Evolutionary conservation across 768 basidiomycete species (phyloP), one percentile per base, ranked within the genome.

Genomic region (Suillus decipiens): DNA sequence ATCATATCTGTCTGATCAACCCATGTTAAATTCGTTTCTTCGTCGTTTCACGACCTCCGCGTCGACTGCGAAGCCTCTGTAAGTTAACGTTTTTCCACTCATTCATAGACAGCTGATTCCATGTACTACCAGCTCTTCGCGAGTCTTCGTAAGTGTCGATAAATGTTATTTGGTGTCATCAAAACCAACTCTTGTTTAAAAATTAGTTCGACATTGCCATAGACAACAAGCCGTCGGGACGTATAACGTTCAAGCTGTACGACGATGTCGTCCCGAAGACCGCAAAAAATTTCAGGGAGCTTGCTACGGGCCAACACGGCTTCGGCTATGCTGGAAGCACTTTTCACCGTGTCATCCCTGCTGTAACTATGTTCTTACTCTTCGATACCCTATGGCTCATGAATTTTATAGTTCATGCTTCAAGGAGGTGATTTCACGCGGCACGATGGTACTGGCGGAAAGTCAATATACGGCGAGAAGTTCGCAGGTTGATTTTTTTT

Each of bases 341-440:
- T 11, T 91, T 95, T 80, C 93, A 95, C 71, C 83, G 88, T 60
- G 79, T 91, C 68, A 90, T 90, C 63, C 89, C 89, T 45, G 73
- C 81, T 65, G 88, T 87, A 53, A 36, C 58, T 8, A 36, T 17
- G 54, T 19, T 47, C 12, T 42, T 39, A 51, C 33, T 47, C 51
- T 53, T 6, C 9, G 5, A 3, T 37, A 47, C 33, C 55, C 15
- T n/a, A 15, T 56, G 56, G 45, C 62, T 33, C 56, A 61, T 22
- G 33, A 24, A 41, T 47, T 31, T 7, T 19, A 22, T 63, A 84
- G 84, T 92, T 91, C 78, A 94, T 94, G 92, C 75, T 90, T 53
- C 93, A 94, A 74, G 93, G 92, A 31, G 93, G 93, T 31, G 93
- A 95, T 77, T 93, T 94, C 76, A 92, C 90, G 36, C 72, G 77